Evolutionary conservation across 2,329 filamentous ascomycete species (phyloP).

Genomic region (Ilyonectria robusta): DNA sequence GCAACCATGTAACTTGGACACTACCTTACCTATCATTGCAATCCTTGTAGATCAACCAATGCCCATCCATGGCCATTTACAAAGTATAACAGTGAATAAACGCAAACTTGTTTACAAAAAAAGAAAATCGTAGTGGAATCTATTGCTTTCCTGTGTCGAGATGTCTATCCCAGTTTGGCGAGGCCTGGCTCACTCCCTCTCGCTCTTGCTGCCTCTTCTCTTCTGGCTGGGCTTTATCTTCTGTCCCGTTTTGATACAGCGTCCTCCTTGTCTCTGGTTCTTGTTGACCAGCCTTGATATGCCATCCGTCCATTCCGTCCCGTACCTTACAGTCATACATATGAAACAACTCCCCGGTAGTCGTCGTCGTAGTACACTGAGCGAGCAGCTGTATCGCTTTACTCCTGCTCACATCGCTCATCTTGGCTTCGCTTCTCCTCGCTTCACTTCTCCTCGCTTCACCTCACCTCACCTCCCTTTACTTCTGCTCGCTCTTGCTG

Average conservation of each 20-base stretch:
- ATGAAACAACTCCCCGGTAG: conserved; percentile 45
- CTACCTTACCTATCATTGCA: not conserved
- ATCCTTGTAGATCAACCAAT: not conserved
- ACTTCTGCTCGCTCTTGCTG: conserved; percentile 52
- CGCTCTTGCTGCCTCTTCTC: conserved; percentile 38
- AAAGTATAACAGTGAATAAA: not conserved
- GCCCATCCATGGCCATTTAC: not conserved
- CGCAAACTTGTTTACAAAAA: conserved; percentile 30
- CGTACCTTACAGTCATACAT: conserved; percentile 52
- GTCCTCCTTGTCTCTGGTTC: conserved; percentile 32
- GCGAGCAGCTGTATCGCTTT: conserved; percentile 27
- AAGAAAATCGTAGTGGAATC: conserved; percentile 50
- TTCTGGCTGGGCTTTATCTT: conserved; percentile 13
- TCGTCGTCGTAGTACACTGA: conserved; percentile 44
- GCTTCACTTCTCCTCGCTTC: conserved; percentile 42
- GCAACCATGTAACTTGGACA: not conserved
- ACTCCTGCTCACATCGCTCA: conserved; percentile 50
- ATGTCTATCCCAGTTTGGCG: conserved; percentile 46
- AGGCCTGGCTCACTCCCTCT: conserved; percentile 13
- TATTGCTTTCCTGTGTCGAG: conserved; percentile 50
- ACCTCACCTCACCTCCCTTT: conserved; percentile 41
- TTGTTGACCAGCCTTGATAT: conserved; percentile 28
- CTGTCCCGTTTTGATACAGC: conserved; percentile 46
- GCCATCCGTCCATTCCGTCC: conserved; percentile 43
- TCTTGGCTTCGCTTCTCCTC: conserved; percentile 51